Conservation (phyloP, 2,329 filamentous ascomycete species). For the Epicoccum sorghinum region DNA sequence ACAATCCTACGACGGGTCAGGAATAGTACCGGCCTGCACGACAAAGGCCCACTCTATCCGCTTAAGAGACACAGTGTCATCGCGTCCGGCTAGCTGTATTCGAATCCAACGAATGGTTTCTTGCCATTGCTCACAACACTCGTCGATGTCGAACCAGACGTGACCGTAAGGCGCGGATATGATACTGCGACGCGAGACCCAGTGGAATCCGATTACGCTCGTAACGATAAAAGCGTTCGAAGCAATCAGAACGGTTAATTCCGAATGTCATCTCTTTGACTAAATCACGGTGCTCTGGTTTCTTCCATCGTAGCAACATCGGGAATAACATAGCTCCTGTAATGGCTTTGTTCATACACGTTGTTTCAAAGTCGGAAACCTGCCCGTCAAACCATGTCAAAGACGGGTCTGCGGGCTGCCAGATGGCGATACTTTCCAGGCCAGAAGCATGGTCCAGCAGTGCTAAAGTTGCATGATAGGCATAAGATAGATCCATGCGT, state of each 20-base stretch:
- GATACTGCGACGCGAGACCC: conserved; percentile 35
- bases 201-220: conserved; percentile 28
- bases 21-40: no score
- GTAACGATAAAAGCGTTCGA: conserved; percentile 24
- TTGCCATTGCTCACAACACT: background rate
- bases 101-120: background rate
- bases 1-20: no score
- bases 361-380: conserved; percentile 29
- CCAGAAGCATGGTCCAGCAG: conserved; percentile 24
- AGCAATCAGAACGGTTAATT: background rate
- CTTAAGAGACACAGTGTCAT: no score
- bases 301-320: conserved; percentile 31
- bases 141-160: conserved; percentile 17
- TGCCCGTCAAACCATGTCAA: conserved; percentile 32
- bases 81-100: no score
- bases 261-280: conserved; percentile 29
- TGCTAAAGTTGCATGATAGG: conserved; percentile 26
- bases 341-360: conserved; percentile 33
- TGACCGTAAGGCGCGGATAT: conserved; percentile 21
- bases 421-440: conserved; percentile 32
- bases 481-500: conserved; percentile 36
- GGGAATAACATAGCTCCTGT: conserved; percentile 27
- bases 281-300: conserved; percentile 31
- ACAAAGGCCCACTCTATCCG: no score
- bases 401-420: conserved; percentile 35